Conservation (phyloP, 345 rosid species). For the Linum tenue region DNA sequence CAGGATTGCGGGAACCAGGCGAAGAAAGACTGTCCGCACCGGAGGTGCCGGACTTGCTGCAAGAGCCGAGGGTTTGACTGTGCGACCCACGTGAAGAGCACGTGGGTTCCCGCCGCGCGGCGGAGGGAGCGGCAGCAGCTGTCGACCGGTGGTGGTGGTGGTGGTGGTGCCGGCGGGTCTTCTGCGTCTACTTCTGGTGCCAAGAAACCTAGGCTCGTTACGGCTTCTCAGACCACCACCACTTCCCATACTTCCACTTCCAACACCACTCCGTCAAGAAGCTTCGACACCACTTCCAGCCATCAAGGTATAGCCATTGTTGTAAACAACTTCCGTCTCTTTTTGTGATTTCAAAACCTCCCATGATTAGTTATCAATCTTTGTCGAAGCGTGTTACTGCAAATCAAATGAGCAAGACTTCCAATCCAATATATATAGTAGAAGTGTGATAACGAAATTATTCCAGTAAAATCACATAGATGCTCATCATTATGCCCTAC, state of each 20-base stretch:
- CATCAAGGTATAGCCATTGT: constrained; percentile 47
- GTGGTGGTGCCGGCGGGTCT: constrained; percentile 59
- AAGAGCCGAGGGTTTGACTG: constrained; percentile 92
- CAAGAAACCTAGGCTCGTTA: constrained; percentile 67
- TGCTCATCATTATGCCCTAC: too few relatives aligned
- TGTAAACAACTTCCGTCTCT: too few relatives aligned
- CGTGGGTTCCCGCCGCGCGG: constrained; percentile 93
- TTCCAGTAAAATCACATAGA: too few relatives aligned
- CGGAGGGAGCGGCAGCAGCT: constrained; percentile 82
- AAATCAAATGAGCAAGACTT: too few relatives aligned
- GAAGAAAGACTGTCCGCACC: constrained; percentile 77
- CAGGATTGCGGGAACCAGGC: constrained; percentile 99
- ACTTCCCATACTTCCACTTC: constrained; percentile 89
- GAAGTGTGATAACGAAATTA: too few relatives aligned
- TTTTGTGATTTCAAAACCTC: too few relatives aligned
- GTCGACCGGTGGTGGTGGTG: constrained; percentile 17
- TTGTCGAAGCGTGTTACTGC: too few relatives aligned
- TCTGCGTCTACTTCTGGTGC: constrained; percentile 70
- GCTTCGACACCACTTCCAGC: constrained; percentile 85
- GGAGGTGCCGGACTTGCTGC: constrained; percentile 91
- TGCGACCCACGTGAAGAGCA: constrained; percentile 89
- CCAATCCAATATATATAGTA: too few relatives aligned
- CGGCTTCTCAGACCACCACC: constrained; percentile 49
- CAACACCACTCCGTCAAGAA: constrained; percentile 77
- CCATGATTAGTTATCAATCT: too few relatives aligned